Percentiles rank a stretch among this genome's conserved stretches.
Conservation (phyloP, 2,329 filamentous ascomycete species). For the Colletotrichum tropicicola region DNA sequence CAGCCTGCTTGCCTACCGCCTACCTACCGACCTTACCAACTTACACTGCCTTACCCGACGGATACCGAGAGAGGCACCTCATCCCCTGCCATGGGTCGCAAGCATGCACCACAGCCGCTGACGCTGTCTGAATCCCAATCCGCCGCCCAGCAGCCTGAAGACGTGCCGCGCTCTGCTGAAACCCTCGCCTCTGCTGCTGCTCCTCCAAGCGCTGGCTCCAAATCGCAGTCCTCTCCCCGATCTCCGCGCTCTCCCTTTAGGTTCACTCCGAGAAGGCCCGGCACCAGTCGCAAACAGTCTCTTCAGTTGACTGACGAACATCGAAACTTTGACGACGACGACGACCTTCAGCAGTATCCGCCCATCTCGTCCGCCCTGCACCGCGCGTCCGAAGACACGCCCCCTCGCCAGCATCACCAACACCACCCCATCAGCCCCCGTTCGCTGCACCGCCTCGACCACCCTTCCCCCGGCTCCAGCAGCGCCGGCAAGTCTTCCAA, state of each 20-base stretch:
- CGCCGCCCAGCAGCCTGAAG: conserved; percentile 39
- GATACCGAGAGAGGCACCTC: conserved; percentile 12
- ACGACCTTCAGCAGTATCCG: conserved; percentile 35
- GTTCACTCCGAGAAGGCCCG: conserved; percentile 47
- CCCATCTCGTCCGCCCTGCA: conserved; percentile 38
- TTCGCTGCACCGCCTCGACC: conserved; percentile 35
- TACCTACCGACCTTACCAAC: background rate
- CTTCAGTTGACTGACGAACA: conserved; percentile 24
- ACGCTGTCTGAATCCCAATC: conserved; percentile 54
- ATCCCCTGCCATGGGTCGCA: conserved; percentile 59
- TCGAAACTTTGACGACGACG: conserved; percentile 35
- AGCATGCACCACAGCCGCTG: conserved; percentile 67
- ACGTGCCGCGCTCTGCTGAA: conserved; percentile 41
- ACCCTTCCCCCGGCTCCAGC: conserved; percentile 41
- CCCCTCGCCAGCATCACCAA: conserved; percentile 35
- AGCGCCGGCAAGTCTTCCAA: conserved; percentile 49
- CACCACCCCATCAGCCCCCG: conserved; percentile 36
- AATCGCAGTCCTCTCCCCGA: conserved; percentile 53
- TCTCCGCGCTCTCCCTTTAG: conserved; percentile 56
- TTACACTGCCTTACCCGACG: background rate
- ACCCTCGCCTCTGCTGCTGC: conserved; percentile 38
- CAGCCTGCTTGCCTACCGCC: background rate
- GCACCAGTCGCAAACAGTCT: conserved; percentile 27
- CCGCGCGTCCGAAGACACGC: conserved; percentile 33
- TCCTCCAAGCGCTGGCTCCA: conserved; percentile 43